Evolutionary conservation across 1,139 yeast genomes (phyloP).

Genomic region (Hyphopichia khmerensis): DNA sequence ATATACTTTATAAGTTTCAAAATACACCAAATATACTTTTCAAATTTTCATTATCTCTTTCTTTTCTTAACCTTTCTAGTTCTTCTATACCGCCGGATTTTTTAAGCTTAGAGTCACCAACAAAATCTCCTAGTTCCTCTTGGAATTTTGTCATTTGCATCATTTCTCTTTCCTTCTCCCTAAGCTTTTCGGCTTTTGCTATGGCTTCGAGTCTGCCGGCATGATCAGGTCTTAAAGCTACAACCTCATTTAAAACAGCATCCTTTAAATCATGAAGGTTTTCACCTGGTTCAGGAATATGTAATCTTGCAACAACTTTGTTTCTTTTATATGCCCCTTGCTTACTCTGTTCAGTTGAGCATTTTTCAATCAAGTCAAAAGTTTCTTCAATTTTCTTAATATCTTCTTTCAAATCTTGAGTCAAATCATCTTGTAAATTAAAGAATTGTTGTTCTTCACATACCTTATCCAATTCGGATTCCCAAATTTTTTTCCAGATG

Average conservation of each 20-base stretch:
- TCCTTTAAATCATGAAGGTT: constrained; percentile 68
- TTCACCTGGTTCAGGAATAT: constrained; percentile 66
- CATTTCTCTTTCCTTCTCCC: constrained; percentile 69
- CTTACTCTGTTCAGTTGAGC: constrained; percentile 73
- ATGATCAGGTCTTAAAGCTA: constrained; percentile 78
- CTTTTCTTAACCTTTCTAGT: constrained; percentile 64
- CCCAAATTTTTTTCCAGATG: constrained; percentile 92
- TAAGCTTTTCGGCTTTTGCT: constrained; percentile 76
- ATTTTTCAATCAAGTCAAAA: constrained; percentile 74
- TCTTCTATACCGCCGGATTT: constrained; percentile 89
- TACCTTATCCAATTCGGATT: constrained; percentile 81
- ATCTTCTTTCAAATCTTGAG: constrained; percentile 79
- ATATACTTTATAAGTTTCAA: not conserved
- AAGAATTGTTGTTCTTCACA: constrained; percentile 94
- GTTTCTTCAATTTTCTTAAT: constrained; percentile 79
- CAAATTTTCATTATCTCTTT: constrained; percentile 68
- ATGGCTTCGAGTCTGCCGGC: constrained; percentile 85
- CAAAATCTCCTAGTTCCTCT: constrained; percentile 86
- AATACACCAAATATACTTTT: constrained; percentile 42
- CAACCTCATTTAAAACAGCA: constrained; percentile 78
- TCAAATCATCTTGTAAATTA: constrained; percentile 83
- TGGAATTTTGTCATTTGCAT: constrained; percentile 65
- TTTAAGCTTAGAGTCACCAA: constrained; percentile 70
- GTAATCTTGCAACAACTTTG: constrained; percentile 38
- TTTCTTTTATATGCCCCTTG: constrained; percentile 29